These are phyloP conservation scores for Raphanus sativus DNA, from an alignment of 345 rosid species.

Conservation along the genomic window DNA sequence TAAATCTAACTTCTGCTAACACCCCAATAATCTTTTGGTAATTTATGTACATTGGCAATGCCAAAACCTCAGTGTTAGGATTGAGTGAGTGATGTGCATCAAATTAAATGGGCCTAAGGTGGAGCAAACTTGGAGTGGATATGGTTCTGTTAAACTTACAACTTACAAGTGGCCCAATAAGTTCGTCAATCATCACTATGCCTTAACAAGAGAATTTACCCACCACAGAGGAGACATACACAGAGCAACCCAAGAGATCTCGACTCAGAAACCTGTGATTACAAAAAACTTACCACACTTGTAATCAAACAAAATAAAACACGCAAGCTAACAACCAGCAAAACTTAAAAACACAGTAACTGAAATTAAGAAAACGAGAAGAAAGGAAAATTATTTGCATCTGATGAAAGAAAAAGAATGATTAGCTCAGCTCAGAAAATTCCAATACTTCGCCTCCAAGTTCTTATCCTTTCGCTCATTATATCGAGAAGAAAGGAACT, in stretches of 20 bases:
- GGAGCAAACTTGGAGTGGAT: background rate
- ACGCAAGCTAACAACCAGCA: background rate
- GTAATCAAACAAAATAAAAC: conserved; percentile 8
- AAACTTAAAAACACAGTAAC: background rate
- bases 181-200: background rate
- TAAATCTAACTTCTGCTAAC: too few relatives aligned
- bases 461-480: conserved; percentile 14
- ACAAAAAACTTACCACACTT: conserved; percentile 16
- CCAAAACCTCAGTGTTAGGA: background rate
- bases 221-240: background rate
- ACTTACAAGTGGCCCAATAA: background rate
- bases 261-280: conserved; percentile 6
- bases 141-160: too few relatives aligned
- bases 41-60: too few relatives aligned
- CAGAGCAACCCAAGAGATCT: background rate
- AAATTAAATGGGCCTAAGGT: conserved; percentile 1
- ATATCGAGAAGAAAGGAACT: background rate
- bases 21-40: too few relatives aligned
- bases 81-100: background rate
- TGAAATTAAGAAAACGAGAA: background rate
- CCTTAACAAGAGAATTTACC: background rate
- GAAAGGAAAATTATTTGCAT: conserved; percentile 21
- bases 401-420: background rate
- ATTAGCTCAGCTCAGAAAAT: conserved; percentile 21
- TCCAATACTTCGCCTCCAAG: conserved; percentile 33